These are phyloP conservation scores for Nigrograna mackinnonii DNA, from an alignment of 2,329 filamentous ascomycete species.

Conservation along the genomic window DNA sequence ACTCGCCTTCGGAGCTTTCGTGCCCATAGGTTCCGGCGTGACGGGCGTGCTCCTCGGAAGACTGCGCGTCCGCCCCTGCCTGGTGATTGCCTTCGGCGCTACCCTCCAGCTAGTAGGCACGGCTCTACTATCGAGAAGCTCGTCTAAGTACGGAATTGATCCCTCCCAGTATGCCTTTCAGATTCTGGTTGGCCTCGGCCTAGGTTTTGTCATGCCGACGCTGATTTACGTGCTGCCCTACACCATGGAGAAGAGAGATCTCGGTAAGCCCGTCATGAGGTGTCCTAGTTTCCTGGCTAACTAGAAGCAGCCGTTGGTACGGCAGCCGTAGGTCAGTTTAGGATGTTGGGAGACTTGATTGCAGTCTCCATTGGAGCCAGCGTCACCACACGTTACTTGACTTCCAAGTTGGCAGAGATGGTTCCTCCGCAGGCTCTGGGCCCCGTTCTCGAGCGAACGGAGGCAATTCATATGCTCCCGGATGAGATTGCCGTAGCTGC, in stretches of 20 bases:
- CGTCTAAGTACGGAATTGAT: conserved; percentile 1
- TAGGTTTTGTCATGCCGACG: conserved; percentile 9
- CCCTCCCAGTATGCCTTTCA: conserved; percentile 16
- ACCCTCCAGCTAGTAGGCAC: conserved; percentile 12
- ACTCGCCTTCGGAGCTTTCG: conserved; percentile 15
- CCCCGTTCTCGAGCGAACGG: conserved; percentile 6
- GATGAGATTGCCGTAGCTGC: background rate
- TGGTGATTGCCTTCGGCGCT: conserved; percentile 9
- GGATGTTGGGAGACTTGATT: conserved; percentile 11
- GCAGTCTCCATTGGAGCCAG: conserved; percentile 9
- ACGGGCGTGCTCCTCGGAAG: conserved; percentile 8
- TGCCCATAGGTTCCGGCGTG: conserved; percentile 10
- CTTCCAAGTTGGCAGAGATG: background rate
- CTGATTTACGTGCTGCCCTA: conserved; percentile 12
- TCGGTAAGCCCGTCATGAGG: conserved; percentile 12
- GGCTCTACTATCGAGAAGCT: conserved; percentile 4
- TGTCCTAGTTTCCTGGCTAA: too few species aligned
- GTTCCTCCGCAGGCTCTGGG: background rate
- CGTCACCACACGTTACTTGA: conserved; percentile 6
- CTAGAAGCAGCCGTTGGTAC: conserved; percentile 8
- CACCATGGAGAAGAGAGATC: conserved; percentile 12
- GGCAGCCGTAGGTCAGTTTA: conserved; percentile 9
- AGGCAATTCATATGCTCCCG: conserved; percentile 3
- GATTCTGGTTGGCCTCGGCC: conserved; percentile 12
- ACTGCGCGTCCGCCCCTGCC: conserved; percentile 5